Conservation (phyloP, 2,329 filamentous ascomycete genomes). For the Cercospora beticola region DNA sequence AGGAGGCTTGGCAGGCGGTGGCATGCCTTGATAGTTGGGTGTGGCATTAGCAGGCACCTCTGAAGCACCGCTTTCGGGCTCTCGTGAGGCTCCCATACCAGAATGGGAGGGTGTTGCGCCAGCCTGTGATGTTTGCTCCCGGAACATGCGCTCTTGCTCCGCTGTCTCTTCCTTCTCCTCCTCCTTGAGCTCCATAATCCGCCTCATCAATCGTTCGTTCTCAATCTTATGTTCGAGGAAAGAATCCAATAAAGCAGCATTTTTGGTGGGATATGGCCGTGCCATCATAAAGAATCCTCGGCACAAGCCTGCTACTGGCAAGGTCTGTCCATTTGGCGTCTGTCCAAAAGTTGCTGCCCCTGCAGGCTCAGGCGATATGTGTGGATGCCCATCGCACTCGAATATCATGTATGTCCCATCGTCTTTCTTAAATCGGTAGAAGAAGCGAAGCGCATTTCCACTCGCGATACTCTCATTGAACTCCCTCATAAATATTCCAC, state of each 20-base stretch:
- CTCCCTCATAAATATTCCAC: constrained; percentile 77
- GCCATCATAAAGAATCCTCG: constrained; percentile 93
- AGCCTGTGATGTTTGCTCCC: constrained; percentile 33
- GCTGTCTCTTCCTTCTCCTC: constrained; percentile 82
- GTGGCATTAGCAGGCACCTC: constrained; percentile 24
- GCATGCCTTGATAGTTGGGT: constrained; percentile 56
- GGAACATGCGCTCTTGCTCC: constrained; percentile 59
- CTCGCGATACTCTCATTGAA: constrained; percentile 85
- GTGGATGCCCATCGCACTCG: constrained; percentile 88
- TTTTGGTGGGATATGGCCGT: constrained; percentile 84
- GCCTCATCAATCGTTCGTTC: constrained; percentile 80
- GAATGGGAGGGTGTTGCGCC: constrained; percentile 31
- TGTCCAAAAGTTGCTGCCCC: constrained; percentile 25
- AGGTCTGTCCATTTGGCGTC: constrained; percentile 21
- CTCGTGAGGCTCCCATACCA: constrained; percentile 22
- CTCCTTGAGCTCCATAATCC: constrained; percentile 78
- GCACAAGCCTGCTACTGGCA: constrained; percentile 65
- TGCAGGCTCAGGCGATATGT: constrained; percentile 70
- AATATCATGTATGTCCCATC: constrained; percentile 77
- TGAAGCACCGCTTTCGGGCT: constrained; percentile 22
- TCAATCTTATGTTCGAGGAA: constrained; percentile 97
- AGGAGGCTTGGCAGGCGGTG: constrained; percentile 63
- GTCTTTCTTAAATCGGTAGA: constrained; percentile 77
- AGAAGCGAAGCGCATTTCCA: constrained; percentile 76
- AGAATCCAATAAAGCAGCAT: constrained; percentile 79